phyloP scores from a whole-genome alignment of 164 flowering plant species.

The Magnolia officinalis region DNA sequence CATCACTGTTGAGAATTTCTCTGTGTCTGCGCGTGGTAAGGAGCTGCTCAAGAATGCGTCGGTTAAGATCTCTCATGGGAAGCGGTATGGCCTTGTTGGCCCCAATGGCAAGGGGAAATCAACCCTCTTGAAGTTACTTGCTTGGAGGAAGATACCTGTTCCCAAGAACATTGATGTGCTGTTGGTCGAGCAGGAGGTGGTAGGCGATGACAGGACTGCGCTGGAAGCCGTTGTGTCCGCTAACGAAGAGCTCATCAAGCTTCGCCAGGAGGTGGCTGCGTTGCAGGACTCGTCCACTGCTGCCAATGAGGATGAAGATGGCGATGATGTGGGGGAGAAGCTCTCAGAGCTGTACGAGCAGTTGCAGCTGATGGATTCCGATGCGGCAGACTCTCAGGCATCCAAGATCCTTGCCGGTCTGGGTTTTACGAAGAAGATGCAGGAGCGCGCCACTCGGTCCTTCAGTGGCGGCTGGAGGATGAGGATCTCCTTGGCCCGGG shows the following conservation, averaged over 20 bases:
- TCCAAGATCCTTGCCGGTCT: slow-evolving; percentile 81
- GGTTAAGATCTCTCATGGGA: slow-evolving; percentile 20
- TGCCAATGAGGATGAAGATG: slow-evolving; percentile 31
- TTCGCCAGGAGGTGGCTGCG: slow-evolving; percentile 58
- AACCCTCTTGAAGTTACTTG: slow-evolving; percentile 73
- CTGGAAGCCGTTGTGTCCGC: slow-evolving; percentile 85
- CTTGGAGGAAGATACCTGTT: slow-evolving; percentile 90
- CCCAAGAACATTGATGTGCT: slow-evolving; percentile 88
- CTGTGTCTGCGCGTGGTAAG: slow-evolving; percentile 20
- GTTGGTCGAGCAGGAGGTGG: slow-evolving; percentile 81
- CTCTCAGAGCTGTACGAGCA: slow-evolving; percentile 75
- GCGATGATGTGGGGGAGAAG: slow-evolving; percentile 46
- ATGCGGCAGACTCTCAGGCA: slow-evolving; percentile 85
- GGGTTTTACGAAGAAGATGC: slow-evolving; percentile 83
- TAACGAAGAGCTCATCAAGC: slow-evolving; percentile 62
- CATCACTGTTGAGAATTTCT: slow-evolving; percentile 18
- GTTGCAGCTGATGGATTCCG: slow-evolving; percentile 63
- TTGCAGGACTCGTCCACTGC: slow-evolving; percentile 30
- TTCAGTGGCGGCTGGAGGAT: slow-evolving; percentile 96
- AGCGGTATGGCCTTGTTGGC: slow-evolving; percentile 48
- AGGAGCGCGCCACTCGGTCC: slow-evolving; percentile 40
- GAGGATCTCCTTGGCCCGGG: slow-evolving; percentile 84
- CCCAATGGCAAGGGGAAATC: slow-evolving; percentile 88
- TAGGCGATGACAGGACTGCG: slow-evolving; percentile 69
- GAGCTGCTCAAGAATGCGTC: slow-evolving; percentile 17